These are phyloP conservation scores for Diaporthe citri DNA, from an alignment of 2,329 filamentous ascomycete species.

Conservation along the genomic window DNA sequence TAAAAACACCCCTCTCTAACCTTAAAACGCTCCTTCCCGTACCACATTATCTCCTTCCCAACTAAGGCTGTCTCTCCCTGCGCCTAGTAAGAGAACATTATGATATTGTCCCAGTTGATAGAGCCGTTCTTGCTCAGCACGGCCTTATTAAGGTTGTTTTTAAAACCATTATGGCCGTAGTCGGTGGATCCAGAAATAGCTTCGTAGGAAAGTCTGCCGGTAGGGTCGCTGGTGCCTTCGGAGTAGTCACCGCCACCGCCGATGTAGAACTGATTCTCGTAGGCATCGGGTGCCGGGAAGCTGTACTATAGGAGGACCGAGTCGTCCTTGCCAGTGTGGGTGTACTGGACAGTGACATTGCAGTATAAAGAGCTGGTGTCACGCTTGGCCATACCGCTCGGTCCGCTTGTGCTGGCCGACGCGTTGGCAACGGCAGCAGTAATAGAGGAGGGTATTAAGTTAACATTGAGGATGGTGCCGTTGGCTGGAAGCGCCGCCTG, in stretches of 20 bases:
- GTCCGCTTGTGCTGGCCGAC: conserved; percentile 42
- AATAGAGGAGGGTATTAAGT: conserved; percentile 55
- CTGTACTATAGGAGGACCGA: conserved; percentile 51
- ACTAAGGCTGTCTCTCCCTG: conserved; percentile 64
- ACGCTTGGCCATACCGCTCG: conserved; percentile 40
- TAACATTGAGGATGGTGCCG: conserved; percentile 55
- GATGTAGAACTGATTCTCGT: conserved; percentile 60
- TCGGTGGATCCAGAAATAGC: conserved; percentile 56
- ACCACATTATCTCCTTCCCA: conserved; percentile 60
- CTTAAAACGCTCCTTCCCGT: no score
- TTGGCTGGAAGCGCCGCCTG: conserved; percentile 56
- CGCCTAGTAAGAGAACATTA: conserved; percentile 65
- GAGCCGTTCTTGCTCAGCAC: conserved; percentile 62
- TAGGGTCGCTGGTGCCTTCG: conserved; percentile 49
- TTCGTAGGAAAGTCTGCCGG: conserved; percentile 57
- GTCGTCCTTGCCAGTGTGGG: conserved; percentile 49
- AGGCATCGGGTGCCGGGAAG: conserved; percentile 52
- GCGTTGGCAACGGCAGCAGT: conserved; percentile 56
- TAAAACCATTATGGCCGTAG: conserved; percentile 59
- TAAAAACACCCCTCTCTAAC: no score
- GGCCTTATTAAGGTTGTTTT: conserved; percentile 52
- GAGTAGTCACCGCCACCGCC: conserved; percentile 59
- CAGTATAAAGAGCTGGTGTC: conserved; percentile 49
- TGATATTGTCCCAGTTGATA: conserved; percentile 62
- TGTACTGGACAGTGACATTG: conserved; percentile 53